A percentile compares a stretch with the other conserved stretches of the same genome.
Evolutionary conservation across 2,329 filamentous ascomycete genomes (phyloP).

Genomic region (Cytospora paraplurivora): DNA sequence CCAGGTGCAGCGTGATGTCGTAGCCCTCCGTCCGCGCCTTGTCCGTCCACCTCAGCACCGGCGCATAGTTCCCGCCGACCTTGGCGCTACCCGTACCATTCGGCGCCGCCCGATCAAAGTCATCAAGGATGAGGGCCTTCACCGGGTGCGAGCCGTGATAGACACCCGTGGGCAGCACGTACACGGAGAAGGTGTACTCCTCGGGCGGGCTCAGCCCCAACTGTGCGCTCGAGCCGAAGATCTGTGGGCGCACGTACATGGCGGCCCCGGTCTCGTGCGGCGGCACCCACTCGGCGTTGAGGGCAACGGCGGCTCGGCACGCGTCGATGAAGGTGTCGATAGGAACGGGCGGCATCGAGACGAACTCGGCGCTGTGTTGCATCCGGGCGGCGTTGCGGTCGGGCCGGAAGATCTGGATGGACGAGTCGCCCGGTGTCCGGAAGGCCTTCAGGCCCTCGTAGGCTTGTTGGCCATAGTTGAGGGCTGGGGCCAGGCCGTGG

Average conservation of each 20-base stretch:
- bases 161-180: conserved; percentile 87
- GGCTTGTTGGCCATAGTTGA: conserved; percentile 97
- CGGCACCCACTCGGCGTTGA: conserved; percentile 90
- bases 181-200: conserved; percentile 90
- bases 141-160: conserved; percentile 91
- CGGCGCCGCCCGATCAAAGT: conserved; percentile 92
- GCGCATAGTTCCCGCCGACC: conserved; percentile 93
- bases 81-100: conserved; percentile 91
- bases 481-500: conserved; percentile 90
- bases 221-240: conserved; percentile 87
- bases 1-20: conserved; percentile 93
- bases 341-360: conserved; percentile 82
- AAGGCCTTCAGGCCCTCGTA: conserved; percentile 99
- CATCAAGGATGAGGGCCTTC: conserved; percentile 84
- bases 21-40: conserved; percentile 76
- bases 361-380: conserved; percentile 79
- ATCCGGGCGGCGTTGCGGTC: conserved; percentile 81
- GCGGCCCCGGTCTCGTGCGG: conserved; percentile 86
- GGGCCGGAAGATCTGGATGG: conserved; percentile 86
- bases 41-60: conserved; percentile 85
- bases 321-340: conserved; percentile 73
- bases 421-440: conserved; percentile 68
- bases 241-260: conserved; percentile 87
- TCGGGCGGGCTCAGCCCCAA: conserved; percentile 84
- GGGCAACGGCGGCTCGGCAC: conserved; percentile 77